Percentiles rank a stretch among this genome's conserved stretches.
phyloP scores from a whole-genome alignment of 352 stramenopile species.

The Phytopythium delawarense region DNA sequence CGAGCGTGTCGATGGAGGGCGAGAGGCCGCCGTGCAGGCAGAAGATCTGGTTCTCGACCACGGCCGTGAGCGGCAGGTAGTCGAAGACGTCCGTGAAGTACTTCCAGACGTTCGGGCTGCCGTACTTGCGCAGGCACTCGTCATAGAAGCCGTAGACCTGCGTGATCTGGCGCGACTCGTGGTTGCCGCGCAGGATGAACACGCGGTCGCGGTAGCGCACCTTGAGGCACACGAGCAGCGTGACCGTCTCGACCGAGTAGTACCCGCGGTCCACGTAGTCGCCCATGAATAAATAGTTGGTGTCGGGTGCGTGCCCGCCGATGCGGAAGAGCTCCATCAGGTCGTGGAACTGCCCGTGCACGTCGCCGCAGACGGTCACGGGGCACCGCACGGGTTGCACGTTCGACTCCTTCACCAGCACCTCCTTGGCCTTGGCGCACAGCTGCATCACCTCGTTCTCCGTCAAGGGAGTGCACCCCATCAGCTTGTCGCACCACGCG shows the following conservation, averaged over 20 bases:
- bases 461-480: slow-evolving; percentile 91
- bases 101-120: slow-evolving; percentile 98
- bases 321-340: slow-evolving; percentile 95
- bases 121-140: slow-evolving; percentile 93
- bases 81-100: slow-evolving; percentile 94
- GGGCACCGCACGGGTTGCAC: slow-evolving; percentile 95
- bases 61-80: slow-evolving; percentile 93
- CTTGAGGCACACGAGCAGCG: slow-evolving; percentile 79
- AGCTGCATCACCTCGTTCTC: slow-evolving; percentile 95
- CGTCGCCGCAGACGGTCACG: slow-evolving; percentile 98
- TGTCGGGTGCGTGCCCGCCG: slow-evolving; percentile 83
- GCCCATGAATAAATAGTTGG: slow-evolving; percentile 76
- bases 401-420: slow-evolving; percentile 97
- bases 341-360: slow-evolving; percentile 98
- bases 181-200: slow-evolving; percentile 80
- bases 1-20: slow-evolving; percentile 90
- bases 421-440: slow-evolving; percentile 94
- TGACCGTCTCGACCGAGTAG: slow-evolving; percentile 82
- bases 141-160: slow-evolving; percentile 85
- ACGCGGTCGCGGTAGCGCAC: slow-evolving; percentile 84
- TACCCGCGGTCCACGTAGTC: slow-evolving; percentile 90
- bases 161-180: slow-evolving; percentile 79
- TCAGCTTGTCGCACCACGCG: slow-evolving; percentile 93
- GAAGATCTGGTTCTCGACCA: slow-evolving; percentile 99
- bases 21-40: slow-evolving; percentile 98